phyloP scores from a whole-genome alignment of 768 basidiomycete genomes.

The Panaeolus cyanescens region DNA sequence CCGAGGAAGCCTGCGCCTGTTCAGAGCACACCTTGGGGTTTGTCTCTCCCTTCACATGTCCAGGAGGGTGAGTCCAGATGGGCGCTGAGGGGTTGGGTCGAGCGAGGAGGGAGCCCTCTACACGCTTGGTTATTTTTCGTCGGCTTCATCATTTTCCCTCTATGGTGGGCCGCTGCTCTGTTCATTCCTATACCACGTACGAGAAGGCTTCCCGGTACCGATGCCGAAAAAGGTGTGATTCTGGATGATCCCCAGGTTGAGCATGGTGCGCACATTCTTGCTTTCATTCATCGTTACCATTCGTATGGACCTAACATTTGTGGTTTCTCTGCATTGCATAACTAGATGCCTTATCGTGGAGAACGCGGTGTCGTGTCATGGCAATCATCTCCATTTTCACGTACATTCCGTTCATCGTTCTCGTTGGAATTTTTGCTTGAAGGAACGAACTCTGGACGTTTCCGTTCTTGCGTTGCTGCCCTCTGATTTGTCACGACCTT shows the following conservation, averaged over 20 bases:
- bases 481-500: not conserved
- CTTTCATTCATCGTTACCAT: not conserved
- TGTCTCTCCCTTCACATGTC: conserved; percentile 42
- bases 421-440: conserved; percentile 64
- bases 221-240: conserved; percentile 67
- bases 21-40: conserved; percentile 62
- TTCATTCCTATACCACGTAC: conserved; percentile 59
- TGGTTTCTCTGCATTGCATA: conserved; percentile 1
- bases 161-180: conserved; percentile 63
- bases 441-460: conserved; percentile 14
- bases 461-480: conserved; percentile 9
- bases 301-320: not conserved
- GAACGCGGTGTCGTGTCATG: conserved; percentile 76
- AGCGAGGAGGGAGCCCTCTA: conserved; percentile 57
- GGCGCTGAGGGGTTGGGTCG: conserved; percentile 38
- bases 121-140: conserved; percentile 82
- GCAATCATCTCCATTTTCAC: conserved; percentile 66
- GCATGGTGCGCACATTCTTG: conserved; percentile 50
- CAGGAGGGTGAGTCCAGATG: conserved; percentile 31
- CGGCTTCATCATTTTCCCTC: conserved; percentile 65
- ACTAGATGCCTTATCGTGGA: conserved; percentile 74
- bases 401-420: conserved; percentile 78
- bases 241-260: conserved; percentile 83
- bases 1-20: conserved; percentile 65
- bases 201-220: conserved; percentile 56